Base-by-base conservation (phyloP, 2,329 filamentous ascomycete species). In the Drechslerella dactyloides region DNA sequence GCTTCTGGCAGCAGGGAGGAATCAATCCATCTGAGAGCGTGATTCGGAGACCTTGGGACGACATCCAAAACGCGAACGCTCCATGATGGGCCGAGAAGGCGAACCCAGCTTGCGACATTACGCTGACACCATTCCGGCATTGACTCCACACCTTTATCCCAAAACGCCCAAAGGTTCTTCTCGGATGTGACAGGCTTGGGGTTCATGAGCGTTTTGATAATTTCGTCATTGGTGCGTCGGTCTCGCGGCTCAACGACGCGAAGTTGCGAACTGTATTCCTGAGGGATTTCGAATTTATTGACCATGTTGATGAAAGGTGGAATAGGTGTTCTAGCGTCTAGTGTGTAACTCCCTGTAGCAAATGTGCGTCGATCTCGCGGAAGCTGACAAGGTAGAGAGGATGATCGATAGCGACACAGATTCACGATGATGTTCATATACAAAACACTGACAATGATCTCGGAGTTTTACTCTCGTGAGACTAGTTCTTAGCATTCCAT, bases 121-220 rank as follows among this genome's bases (percentile, higher is more conserved):
- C 76, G 75, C 46, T 78, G 77, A 48, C 78, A 79, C 74, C 80
- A 80, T 10, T 78, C 76, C 6, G 79, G 80, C 78, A 82, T 81
- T 6, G 68, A 66, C 1, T 76, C 33, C 27, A 79, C 77, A 1
- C 81, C 81, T 1, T 77, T 58, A 68, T 82, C 76, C 81, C 81
- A 82, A 73, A 78, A 82, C 3, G 80, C 79, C 81, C 81, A 82
- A 1, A 82, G 75, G 54, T 82, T 82, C 75, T 80, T 81, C 57
- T 82, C 80, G 0, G 79, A 80, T 8, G 77, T 78, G 42, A 80
- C 59, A n/a, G 79, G 78, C 1, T 74, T 76, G 48, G 77, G 79
- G 0, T 73, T 57, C 5, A 69, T 59, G 0, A 81, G 77, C 1
- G 76, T 74, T 0, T 73, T n/a, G 2, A 78, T n/a, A n/a, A 81